phyloP scores from a whole-genome alignment of 1,139 yeast genomes.

The Hanseniaspora sp. region DNA sequence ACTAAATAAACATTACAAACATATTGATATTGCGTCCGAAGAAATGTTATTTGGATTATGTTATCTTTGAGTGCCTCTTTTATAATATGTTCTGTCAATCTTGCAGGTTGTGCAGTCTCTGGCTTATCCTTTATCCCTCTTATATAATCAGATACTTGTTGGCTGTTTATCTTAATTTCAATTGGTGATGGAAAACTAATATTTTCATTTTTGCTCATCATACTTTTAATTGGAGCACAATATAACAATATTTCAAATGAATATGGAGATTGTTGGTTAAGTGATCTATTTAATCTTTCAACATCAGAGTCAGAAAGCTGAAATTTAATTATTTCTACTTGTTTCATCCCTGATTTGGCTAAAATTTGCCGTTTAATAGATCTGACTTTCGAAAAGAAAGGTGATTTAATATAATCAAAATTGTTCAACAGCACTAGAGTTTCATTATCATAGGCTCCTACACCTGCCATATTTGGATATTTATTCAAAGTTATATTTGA shows the following conservation, averaged over 20 bases:
- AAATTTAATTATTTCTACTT: constrained; percentile 1
- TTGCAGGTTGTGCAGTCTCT: constrained; percentile 60
- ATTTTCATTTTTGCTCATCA: constrained; percentile 16
- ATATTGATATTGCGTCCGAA: constrained; percentile 27
- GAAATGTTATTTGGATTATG: constrained; percentile 34
- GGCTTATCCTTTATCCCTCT: constrained; percentile 51
- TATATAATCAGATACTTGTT: constrained; percentile 38
- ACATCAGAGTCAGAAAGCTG: constrained; percentile 1
- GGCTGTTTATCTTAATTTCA: constrained; percentile 44
- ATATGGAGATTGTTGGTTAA: not conserved
- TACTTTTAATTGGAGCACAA: constrained; percentile 9
- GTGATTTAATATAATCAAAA: constrained; percentile 7
- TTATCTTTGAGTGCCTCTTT: constrained; percentile 31
- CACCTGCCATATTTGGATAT: not conserved
- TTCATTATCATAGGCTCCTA: not conserved
- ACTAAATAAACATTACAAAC: constrained; percentile 48
- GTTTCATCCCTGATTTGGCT: not conserved
- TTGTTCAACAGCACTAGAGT: not conserved
- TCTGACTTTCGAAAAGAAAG: not conserved
- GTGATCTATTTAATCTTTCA: not conserved
- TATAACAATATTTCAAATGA: constrained; percentile 8
- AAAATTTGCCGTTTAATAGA: constrained; percentile 5
- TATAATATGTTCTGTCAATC: constrained; percentile 39
- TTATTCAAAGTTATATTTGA: no score
- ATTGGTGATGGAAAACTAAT: constrained; percentile 51